Conservation (phyloP, 2,329 filamentous ascomycete species). For the Thielaviopsis euricoi region DNA sequence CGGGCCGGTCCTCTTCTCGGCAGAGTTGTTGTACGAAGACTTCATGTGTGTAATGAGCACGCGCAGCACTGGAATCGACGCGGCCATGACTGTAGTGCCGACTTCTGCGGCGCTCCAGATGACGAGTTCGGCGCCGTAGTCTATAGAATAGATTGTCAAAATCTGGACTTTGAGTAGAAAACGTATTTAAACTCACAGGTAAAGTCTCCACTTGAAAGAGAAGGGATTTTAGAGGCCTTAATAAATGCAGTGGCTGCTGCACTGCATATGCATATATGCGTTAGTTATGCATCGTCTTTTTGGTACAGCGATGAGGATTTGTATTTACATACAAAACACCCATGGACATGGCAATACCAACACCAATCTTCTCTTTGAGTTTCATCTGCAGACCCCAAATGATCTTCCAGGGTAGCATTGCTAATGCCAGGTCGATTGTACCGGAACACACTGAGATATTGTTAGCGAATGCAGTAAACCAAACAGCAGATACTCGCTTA, state of each 20-base stretch:
- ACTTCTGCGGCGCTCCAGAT: constrained; percentile 14
- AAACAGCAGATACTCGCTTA: constrained; percentile 1
- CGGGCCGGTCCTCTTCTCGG: constrained; percentile 3
- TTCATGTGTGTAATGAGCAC: constrained; percentile 13
- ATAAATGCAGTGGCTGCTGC: constrained; percentile 19
- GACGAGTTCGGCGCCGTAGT: constrained; percentile 13
- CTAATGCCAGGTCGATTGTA: constrained; percentile 24
- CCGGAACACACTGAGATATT: constrained; percentile 19
- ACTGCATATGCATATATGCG: constrained; percentile 14
- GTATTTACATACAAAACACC: constrained; percentile 22
- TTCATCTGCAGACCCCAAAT: constrained; percentile 25
- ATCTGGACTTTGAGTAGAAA: no score
- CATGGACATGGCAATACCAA: constrained; percentile 26
- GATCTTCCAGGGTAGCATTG: constrained; percentile 25
- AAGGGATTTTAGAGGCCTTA: constrained; percentile 17
- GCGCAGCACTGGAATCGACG: constrained; percentile 15
- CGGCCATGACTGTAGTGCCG: constrained; percentile 14
- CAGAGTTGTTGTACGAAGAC: constrained; percentile 11
- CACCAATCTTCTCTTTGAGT: constrained; percentile 24
- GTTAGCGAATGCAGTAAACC: neutral
- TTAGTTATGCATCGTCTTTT: neutral
- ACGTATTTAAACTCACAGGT: constrained; percentile 11
- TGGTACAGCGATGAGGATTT: neutral
- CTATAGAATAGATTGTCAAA: no score
- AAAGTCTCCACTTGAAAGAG: constrained; percentile 14